Evolutionary conservation across 2,329 filamentous ascomycete species (phyloP).

Genomic region (Sarocladium oryzae): DNA sequence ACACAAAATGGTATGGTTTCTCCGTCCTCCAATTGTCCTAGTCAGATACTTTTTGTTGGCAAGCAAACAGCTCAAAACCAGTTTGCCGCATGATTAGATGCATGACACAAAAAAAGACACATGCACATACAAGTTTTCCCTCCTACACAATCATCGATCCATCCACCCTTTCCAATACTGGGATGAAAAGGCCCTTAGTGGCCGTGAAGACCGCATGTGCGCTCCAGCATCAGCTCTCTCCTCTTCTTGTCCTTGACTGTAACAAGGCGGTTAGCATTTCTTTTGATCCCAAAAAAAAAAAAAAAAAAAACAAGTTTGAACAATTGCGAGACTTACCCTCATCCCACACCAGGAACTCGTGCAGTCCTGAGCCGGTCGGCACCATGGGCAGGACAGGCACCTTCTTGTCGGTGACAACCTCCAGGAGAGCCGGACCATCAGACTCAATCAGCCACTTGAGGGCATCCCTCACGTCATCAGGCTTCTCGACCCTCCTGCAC

Average conservation of each 20-base stretch:
- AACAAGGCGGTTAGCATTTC: constrained; percentile 29
- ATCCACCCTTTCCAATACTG: not conserved
- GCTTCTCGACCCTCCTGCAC: constrained; percentile 62
- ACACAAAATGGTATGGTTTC: constrained; percentile 1
- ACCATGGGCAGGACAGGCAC: constrained; percentile 98
- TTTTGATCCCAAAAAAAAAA: no score
- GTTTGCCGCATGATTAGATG: constrained; percentile 6
- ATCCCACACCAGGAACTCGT: constrained; percentile 68
- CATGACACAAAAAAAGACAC: not conserved
- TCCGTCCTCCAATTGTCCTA: not conserved
- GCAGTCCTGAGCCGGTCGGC: constrained; percentile 74
- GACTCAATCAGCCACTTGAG: constrained; percentile 84
- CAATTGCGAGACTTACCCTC: constrained; percentile 29
- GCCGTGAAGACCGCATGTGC: constrained; percentile 47
- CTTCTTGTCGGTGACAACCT: constrained; percentile 87
- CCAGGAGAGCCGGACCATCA: constrained; percentile 86
- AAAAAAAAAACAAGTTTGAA: no score
- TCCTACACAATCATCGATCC: not conserved
- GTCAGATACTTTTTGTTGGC: constrained; percentile 2
- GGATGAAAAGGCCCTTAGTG: constrained; percentile 1
- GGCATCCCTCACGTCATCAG: constrained; percentile 68
- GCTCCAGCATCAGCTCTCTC: constrained; percentile 59
- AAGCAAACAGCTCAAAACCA: not conserved
- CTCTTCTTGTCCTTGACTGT: constrained; percentile 62
- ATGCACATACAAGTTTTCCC: no score